These are phyloP conservation scores for Neopestalotiopsis sp. DNA, from an alignment of 2,329 filamentous ascomycete species.

Conservation along the genomic window DNA sequence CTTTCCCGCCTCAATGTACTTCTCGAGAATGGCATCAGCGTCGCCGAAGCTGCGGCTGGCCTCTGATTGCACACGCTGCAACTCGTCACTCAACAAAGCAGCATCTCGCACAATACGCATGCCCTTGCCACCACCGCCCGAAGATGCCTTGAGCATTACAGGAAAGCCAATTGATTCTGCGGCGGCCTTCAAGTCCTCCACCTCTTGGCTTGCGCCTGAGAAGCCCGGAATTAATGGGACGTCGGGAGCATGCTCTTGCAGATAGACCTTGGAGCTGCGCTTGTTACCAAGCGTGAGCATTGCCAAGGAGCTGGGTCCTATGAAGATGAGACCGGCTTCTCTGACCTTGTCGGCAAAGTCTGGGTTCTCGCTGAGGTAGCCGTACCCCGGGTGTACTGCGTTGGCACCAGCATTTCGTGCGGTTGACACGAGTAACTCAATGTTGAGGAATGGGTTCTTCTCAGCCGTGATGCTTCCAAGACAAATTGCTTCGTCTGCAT, in stretches of 20 bases:
- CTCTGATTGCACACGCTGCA: conserved; percentile 39
- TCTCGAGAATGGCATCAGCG: conserved; percentile 42
- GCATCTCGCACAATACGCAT: conserved; percentile 37
- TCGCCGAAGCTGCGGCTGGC: conserved; percentile 42
- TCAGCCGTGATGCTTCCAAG: conserved; percentile 50
- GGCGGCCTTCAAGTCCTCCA: conserved; percentile 15
- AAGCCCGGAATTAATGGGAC: conserved; percentile 77
- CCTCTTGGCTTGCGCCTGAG: conserved; percentile 68
- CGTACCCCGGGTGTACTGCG: conserved; percentile 76
- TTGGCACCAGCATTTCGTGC: conserved; percentile 68
- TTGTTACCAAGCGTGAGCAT: conserved; percentile 41
- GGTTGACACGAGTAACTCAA: conserved; percentile 68
- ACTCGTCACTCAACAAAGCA: conserved; percentile 21
- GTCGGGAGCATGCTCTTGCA: conserved; percentile 66
- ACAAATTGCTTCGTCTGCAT: conserved; percentile 69
- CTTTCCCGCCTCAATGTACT: conserved; percentile 40
- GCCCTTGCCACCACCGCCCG: conserved; percentile 48
- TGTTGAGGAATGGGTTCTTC: conserved; percentile 70
- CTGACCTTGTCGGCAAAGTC: conserved; percentile 70
- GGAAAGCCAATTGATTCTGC: conserved; percentile 36
- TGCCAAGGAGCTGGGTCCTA: conserved; percentile 61
- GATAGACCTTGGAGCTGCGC: conserved; percentile 61
- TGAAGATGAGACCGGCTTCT: conserved; percentile 71
- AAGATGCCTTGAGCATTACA: conserved; percentile 48
- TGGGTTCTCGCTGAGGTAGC: conserved; percentile 72